Base-by-base conservation (phyloP, 2,329 filamentous ascomycete species). In the Cryoendolithus antarcticus region DNA sequence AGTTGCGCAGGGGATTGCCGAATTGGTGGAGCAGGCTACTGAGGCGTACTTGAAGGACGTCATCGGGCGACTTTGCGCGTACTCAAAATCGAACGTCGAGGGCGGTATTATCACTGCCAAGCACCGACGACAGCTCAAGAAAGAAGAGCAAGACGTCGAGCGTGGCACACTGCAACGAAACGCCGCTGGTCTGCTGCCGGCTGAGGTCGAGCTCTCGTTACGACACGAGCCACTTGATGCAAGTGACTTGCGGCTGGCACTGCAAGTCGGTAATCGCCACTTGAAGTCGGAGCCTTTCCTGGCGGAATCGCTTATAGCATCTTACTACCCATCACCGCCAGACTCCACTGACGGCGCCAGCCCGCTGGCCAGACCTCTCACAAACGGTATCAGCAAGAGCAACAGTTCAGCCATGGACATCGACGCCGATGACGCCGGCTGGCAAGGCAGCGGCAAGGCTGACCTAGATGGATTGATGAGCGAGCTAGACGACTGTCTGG, bases 261-360 rank as follows among this genome's bases (percentile, higher is more conserved):
- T 93, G 10, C 75, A 82, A 43, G 71, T 94, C 47, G 78, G 81
- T 9, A 83, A 91, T 39, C 75, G 74, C 19, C 80, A 83, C 43
- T 70, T 93, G 46, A 77, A 78, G 7, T 77, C 84, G 44, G 88
- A 91, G 63, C 85, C 84, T 0, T 69, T 85, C 15, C 67, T 93
- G 30, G 72, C 77, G 21, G 78, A 82, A 32, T 71, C 77, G 39
- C 75, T 94, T 34, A 66, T 80, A 51, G 40, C 54, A 4, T 45
- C 45, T 13, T 44, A 49, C 12, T 56, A 51, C 24, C 47, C 72
- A 78, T 13, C 31, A 34, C 31, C 42, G 35, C 21, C 19, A 21
- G 31, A 32, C 44, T 36, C 38, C 40, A 44, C 11, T 37, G 45
- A 38, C 35, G 40, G 35, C 9, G 12, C 13, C 19, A 29, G 35